Conservation (phyloP, 176 grass and related monocot species). For the Raddia guianensis region DNA sequence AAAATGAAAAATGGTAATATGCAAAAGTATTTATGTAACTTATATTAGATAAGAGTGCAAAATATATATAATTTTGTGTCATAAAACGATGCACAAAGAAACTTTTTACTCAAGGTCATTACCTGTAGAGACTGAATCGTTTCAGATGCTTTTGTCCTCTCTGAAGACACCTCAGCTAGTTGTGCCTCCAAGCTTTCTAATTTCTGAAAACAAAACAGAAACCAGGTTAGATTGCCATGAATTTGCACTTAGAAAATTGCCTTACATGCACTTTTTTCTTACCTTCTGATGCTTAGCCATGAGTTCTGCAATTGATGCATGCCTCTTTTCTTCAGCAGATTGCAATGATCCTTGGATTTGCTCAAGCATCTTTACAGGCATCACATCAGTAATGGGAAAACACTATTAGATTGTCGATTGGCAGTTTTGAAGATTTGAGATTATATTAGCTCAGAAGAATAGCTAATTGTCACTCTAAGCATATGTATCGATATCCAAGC, state of each 20-base stretch:
- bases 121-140: conserved; percentile 97
- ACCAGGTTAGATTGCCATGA: conserved; percentile 15
- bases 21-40: conserved; percentile 8
- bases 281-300: conserved; percentile 90
- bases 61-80: neutral
- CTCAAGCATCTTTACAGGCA: conserved; percentile 78
- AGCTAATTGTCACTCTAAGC: conserved; percentile 17
- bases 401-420: neutral
- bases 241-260: conserved; percentile 19
- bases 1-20: conserved; percentile 12
- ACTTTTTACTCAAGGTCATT: conserved; percentile 20
- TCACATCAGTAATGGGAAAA: conserved; percentile 37
- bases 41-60: neutral
- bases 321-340: conserved; percentile 78
- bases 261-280: conserved; percentile 33
- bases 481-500: conserved; percentile 9
- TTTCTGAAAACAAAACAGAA: conserved; percentile 61
- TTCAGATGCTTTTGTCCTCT: conserved; percentile 86
- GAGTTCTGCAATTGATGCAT: conserved; percentile 73
- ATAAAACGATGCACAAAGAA: conserved; percentile 30
- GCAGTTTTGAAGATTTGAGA: neutral
- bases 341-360: conserved; percentile 83
- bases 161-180: conserved; percentile 72
- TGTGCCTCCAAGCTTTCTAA: conserved; percentile 87
- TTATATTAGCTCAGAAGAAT: conserved; percentile 35